Conservation (phyloP, 176 grass and related monocot genomes). For the Poa annua region DNA sequence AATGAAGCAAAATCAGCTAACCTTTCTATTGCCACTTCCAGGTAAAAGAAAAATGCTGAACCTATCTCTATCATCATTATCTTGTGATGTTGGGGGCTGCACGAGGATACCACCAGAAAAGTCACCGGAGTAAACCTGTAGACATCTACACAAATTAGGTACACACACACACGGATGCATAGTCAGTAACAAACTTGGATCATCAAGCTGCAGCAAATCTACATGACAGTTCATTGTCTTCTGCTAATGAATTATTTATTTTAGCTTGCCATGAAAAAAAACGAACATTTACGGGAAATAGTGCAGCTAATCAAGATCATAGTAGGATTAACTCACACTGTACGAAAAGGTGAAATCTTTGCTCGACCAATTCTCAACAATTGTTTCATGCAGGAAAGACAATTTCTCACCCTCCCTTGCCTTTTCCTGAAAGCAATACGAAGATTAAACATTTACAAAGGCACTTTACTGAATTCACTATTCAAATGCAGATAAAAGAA, state of each 20-base stretch:
- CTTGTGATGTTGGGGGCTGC: constrained; percentile 67
- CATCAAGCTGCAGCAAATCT: constrained; percentile 7
- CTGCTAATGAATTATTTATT: neutral
- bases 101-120: constrained; percentile 76
- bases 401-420: constrained; percentile 73
- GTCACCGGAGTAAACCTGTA: constrained; percentile 76
- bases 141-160: constrained; percentile 33
- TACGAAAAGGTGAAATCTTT: constrained; percentile 89
- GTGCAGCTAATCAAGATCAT: constrained; percentile 27
- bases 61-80: constrained; percentile 80
- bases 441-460: constrained; percentile 31
- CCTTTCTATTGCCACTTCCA: constrained; percentile 85
- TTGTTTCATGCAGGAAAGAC: constrained; percentile 75
- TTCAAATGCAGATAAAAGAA: constrained; percentile 12
- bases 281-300: constrained; percentile 13
- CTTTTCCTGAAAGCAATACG: constrained; percentile 71
- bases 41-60: constrained; percentile 92
- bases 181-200: constrained; percentile 24
- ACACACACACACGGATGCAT: neutral
- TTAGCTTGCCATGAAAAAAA: constrained; percentile 24
- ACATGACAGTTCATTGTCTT: neutral
- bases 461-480: neutral
- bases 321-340: constrained; percentile 63
- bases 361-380: constrained; percentile 86
- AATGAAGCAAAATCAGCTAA: constrained; percentile 36